Base-by-base conservation (phyloP, 2,329 filamentous ascomycete species). In the Clonostachys byssicola region DNA sequence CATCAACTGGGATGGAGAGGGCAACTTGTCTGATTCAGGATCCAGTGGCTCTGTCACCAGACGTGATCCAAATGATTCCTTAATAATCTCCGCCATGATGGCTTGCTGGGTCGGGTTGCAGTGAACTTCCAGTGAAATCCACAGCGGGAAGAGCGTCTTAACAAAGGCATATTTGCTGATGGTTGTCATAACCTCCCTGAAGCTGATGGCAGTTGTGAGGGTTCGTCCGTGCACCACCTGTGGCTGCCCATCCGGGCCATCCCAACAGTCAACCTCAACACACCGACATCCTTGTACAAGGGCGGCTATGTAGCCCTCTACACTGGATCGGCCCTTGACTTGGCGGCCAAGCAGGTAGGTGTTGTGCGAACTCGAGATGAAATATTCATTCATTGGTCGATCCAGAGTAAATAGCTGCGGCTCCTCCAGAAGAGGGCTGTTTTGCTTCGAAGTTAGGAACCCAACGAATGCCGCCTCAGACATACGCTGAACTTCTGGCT, bases 261-360 rank as follows among this genome's bases (percentile, higher is more conserved):
- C 91, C 94, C 94, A 99, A 67, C 92, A 97, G 67, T 99, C 94
- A 45, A 99, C 90, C 68, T 99, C 94, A 42, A 99, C 86, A 64
- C 94, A 97, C 44, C 94, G 88, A 63, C 94, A 99, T 9, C 92
- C 92, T 50, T 89, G 86, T 52, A 89, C 85, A 7, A 99, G 78
- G 4, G 92, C 89, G 9, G 85, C 84, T 56, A 97, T 95, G 68
- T 99, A 99, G 40, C 91, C 91, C 65, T 99, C 94, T 3, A 95
- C 88, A 60, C 92, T 97, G 3, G 94, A 96, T 41, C 88, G 81
- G 30, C 92, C 92, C 12, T 85, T 87, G 3, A 97, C 85, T 64
- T 99, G 94, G 46, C 92, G 85, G 13, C 94, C 94, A 5, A 95
- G 76, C 1, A 99, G 83, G 60, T 99, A 99, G 0, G 94, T 99